phyloP scores from a whole-genome alignment of 768 basidiomycete species.

The Agrocybe praecox region DNA sequence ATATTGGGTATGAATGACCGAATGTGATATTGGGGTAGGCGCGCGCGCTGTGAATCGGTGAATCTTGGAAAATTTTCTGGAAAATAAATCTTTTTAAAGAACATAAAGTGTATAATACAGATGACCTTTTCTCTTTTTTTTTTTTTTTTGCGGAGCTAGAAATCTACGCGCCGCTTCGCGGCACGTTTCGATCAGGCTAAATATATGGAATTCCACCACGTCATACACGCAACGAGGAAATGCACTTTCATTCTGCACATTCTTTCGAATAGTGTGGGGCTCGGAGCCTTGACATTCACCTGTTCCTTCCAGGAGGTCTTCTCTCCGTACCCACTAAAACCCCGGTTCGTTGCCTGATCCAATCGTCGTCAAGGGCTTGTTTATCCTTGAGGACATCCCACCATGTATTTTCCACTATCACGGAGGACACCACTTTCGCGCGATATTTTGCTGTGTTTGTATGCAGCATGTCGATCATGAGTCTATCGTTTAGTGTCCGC shows the following conservation, averaged over 20 bases:
- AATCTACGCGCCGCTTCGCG: no score
- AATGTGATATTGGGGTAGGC: no score
- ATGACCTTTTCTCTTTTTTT: no score
- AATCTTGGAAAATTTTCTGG: no score
- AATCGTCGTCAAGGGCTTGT: conserved; percentile 14
- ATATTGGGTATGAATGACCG: no score
- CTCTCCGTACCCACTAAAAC: conserved; percentile 33
- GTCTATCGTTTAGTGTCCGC: conserved; percentile 13
- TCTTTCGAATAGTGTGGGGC: conserved; percentile 14
- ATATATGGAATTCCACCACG: no score
- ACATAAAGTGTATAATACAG: no score
- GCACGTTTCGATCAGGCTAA: no score
- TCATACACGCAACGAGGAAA: conserved; percentile 1
- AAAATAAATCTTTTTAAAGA: no score
- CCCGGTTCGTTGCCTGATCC: no score
- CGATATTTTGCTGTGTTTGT: conserved; percentile 12
- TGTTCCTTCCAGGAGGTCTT: conserved; percentile 3
- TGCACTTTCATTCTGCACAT: conserved; percentile 7
- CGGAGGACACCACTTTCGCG: conserved; percentile 3
- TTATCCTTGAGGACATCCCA: conserved; percentile 12
- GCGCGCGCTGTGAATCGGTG: no score
- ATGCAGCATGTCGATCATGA: conserved; percentile 17
- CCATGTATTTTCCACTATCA: conserved; percentile 25
- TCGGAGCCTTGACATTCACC: conserved; percentile 1
- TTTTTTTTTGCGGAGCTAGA: no score